Evolutionary conservation across 2,329 filamentous ascomycete genomes (phyloP).

Genomic region (Helicocarpus griseus): DNA sequence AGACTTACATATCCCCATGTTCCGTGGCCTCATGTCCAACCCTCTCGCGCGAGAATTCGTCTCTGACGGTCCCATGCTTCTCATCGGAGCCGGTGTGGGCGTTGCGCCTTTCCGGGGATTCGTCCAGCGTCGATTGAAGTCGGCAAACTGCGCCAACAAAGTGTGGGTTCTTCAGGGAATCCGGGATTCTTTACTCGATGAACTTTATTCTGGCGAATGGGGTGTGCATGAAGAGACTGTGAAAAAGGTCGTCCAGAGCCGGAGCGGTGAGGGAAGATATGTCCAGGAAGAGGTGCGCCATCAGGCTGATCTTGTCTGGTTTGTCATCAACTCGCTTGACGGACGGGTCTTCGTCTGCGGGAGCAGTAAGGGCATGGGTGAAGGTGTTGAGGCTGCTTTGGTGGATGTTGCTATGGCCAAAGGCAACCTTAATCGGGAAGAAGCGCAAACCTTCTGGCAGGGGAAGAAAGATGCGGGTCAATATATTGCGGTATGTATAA

Average conservation of each 20-base stretch:
- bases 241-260: constrained; percentile 70
- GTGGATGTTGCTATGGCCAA: constrained; percentile 88
- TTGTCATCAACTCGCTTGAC: constrained; percentile 91
- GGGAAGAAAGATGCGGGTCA: constrained; percentile 87
- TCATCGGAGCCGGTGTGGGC: constrained; percentile 92
- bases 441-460: constrained; percentile 80
- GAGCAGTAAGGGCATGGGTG: constrained; percentile 92
- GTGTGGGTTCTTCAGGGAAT: constrained; percentile 94
- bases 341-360: constrained; percentile 95
- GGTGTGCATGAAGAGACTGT: constrained; percentile 84
- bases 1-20: constrained; percentile 82
- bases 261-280: constrained; percentile 71
- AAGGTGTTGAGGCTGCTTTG: constrained; percentile 81
- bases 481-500: constrained; percentile 69
- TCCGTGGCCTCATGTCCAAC: constrained; percentile 96
- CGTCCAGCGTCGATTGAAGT: constrained; percentile 85
- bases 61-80: constrained; percentile 89
- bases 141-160: constrained; percentile 93
- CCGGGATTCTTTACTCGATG: constrained; percentile 87
- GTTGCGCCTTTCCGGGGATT: constrained; percentile 97
- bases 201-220: constrained; percentile 94
- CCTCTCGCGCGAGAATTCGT: constrained; percentile 86
- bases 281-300: constrained; percentile 90
- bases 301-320: constrained; percentile 97
- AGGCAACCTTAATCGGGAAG: constrained; percentile 71